Percentiles rank a stretch among this genome's conserved stretches.
phyloP scores from a whole-genome alignment of 2,329 filamentous ascomycete species.

The Talaromyces sp. region DNA sequence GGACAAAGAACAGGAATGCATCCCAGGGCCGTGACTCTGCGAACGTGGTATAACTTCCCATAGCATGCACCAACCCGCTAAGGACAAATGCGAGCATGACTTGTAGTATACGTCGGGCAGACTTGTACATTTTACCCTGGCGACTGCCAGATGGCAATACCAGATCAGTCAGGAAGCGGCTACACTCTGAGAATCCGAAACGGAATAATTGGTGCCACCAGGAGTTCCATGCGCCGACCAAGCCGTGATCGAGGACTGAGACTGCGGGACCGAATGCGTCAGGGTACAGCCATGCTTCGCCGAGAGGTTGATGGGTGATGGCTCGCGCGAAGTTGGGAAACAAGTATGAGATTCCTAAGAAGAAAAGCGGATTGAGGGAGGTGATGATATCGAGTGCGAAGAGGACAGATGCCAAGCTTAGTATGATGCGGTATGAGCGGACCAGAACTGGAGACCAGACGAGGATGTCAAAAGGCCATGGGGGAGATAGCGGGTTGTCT shows the following conservation, averaged over 20 bases:
- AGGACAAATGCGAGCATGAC: conserved; percentile 32
- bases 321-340: conserved; percentile 54
- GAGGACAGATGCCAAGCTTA: conserved; percentile 57
- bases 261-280: conserved; percentile 53
- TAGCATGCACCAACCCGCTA: conserved; percentile 58
- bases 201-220: conserved; percentile 94
- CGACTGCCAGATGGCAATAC: background rate
- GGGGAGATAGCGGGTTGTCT: conserved; percentile 45
- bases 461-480: conserved; percentile 44
- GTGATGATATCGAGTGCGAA: conserved; percentile 60
- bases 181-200: conserved; percentile 46
- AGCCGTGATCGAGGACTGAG: conserved; percentile 56
- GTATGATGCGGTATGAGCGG: conserved; percentile 53
- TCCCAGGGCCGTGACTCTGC: conserved; percentile 55
- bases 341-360: conserved; percentile 50
- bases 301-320: conserved; percentile 57
- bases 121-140: background rate
- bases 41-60: conserved; percentile 65
- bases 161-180: conserved; percentile 32
- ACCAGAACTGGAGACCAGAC: conserved; percentile 46
- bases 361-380: conserved; percentile 58
- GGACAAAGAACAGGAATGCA: conserved; percentile 64
- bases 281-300: conserved; percentile 60
- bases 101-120: conserved; percentile 25
- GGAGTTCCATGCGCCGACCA: conserved; percentile 76